Evolutionary conservation across 1,284 basidiomycete species (phyloP), one percentile per base, ranked within the genome.

Genomic region (Sanghuangporus sanghuang): DNA sequence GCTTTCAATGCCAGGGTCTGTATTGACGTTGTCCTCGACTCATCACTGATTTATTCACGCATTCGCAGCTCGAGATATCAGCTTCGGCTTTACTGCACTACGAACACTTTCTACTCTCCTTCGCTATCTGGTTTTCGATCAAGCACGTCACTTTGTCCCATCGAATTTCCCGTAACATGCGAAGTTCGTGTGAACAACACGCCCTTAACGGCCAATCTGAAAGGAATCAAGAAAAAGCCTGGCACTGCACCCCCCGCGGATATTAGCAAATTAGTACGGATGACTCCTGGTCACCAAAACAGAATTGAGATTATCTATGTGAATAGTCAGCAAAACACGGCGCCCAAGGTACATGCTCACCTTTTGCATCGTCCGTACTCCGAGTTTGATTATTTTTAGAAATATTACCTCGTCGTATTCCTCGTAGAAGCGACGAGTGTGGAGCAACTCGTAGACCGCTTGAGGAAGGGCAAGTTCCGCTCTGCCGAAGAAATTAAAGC

Each of bases 171-270:
- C 12, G 83, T 86, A 6, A 93, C 92, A 21, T 96, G 93, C 71
- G 96, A 98, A 82, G 87, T 96, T 58, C 86, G 89, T 69, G 85
- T 97, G 44, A 96, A 98, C 73, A 81, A 79, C 63, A 79, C 80
- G 3, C 78, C 82, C 56, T 76, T 96, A 38, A 79, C 79, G 11
- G 93, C 91, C 59, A 96, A 91, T 73, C 77, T 95, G 68, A 93
- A 95, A 72, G 96, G 96, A 1, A 77, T 98, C 70, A 96, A 97
- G 80, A 97, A 97, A 76, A 96, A 95, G 71, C 90, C 95, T n/a
- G 95, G 95, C 0, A 97, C 93, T 58, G 93, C 95, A 0, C 94
- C 95, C 18, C 95, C 95, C 0, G 89, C 95, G 9, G 90, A 96
- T 72, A 75, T 98, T 44, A 84, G 84, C 44, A 87, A 84, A 73